Conservation (phyloP, 257 asterid species). For the Solanum stenotomum region DNA sequence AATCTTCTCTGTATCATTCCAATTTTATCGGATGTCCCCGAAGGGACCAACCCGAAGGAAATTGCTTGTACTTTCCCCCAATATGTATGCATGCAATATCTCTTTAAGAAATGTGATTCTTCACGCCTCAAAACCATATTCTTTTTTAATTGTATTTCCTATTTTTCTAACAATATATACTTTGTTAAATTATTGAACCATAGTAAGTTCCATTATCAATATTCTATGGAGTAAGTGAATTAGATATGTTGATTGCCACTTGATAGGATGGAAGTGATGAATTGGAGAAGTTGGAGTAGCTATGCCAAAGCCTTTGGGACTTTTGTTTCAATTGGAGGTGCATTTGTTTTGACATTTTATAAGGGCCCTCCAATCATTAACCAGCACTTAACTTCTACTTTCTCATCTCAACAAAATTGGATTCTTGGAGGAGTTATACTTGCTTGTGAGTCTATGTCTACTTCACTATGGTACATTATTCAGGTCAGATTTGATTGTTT, state of each 20-base stretch:
- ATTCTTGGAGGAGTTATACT: slow-evolving; percentile 34
- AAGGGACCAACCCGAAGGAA: no score
- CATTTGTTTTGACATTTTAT: not conserved
- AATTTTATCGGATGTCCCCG: no score
- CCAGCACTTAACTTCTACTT: not conserved
- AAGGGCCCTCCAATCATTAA: not conserved
- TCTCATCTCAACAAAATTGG: slow-evolving; percentile 30
- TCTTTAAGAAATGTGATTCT: no score
- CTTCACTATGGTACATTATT: slow-evolving; percentile 44
- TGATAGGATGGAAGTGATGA: not conserved
- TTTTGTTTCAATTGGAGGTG: not conserved
- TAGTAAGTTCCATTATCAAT: no score
- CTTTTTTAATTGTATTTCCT: no score
- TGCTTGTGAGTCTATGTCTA: slow-evolving; percentile 26
- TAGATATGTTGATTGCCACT: not conserved
- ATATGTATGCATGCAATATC: no score
- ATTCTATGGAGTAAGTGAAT: not conserved
- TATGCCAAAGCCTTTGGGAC: not conserved
- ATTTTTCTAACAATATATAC: no score
- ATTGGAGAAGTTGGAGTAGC: not conserved
- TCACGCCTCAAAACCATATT: no score
- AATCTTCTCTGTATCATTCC: no score
- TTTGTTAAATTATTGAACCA: no score
- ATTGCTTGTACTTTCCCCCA: no score
- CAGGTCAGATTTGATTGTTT: slow-evolving; percentile 15